Evolutionary conservation across 768 basidiomycete genomes (phyloP), one percentile per base, ranked within the genome.

Genomic region (Lactarius akahatsu): DNA sequence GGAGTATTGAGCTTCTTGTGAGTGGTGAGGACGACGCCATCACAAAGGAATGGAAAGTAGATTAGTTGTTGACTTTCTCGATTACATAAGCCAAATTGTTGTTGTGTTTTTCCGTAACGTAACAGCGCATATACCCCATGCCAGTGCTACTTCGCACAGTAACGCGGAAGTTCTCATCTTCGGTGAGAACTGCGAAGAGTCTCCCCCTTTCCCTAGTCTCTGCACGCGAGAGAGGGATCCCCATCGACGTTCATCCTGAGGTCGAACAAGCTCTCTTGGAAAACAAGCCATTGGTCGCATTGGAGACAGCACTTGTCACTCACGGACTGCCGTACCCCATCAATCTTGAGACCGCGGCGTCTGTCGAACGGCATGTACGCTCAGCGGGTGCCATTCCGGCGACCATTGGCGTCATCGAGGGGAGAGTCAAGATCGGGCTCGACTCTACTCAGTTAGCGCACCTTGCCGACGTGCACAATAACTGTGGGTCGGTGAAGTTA

Each of bases 231-330:
- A 71, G 66, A 18, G 70, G 69, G 5, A 70, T 72, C 15, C 76
- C 76, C 28, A 70, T 94, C 13, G 91, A 94, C 75, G 74, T 94
- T 38, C 88, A 89, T 61, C 89, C 91, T 10, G 95, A 98, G 75
- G 88, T 98, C 38, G 79, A 89, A 69, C 84, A 95, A 63, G 95
- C 96, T 4, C 80, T 96, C 26, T 79, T 81, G 4, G 78, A 81
- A 50, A 78, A 81, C 11, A 80, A 78, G 67, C 87, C 94, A 23
- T 81, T 98, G 55, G 94, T 98, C 13, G 95, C 96, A 15, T 85
- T 98, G 13, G 96, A 98, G 75, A 92, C 91, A 2, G 89, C 96
- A 1, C 85, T 98, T 61, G 87, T 97, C 66, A 95, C 95, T 1
- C 94, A 98, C 80, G 96, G 94, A 23, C 86, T 96, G 78, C 92